Percentiles rank a stretch among this genome's conserved stretches.
Evolutionary conservation across 2,329 filamentous ascomycete species (phyloP).

Genomic region (Trematosphaeria pertusa): DNA sequence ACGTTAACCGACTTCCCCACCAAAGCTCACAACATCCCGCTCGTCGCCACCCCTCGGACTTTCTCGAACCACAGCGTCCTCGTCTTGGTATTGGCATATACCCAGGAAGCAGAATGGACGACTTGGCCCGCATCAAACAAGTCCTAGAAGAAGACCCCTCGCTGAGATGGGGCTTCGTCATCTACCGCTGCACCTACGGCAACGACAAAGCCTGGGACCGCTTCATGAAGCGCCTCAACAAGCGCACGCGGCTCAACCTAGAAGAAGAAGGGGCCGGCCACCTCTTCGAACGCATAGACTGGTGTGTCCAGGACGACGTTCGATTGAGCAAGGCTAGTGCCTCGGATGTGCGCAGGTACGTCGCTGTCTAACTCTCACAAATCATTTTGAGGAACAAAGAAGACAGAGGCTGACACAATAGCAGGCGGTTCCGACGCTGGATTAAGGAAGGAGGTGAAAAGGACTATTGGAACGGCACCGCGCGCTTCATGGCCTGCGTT

Average conservation of each 20-base stretch:
- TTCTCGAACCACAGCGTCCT: no score
- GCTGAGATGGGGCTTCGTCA: conserved; percentile 20
- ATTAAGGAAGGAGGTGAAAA: conserved; percentile 6
- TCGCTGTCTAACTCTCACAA: background rate
- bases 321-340: conserved; percentile 5
- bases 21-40: no score
- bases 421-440: conserved; percentile 8
- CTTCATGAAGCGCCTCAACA: conserved; percentile 17
- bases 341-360: background rate
- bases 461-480: conserved; percentile 9
- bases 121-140: background rate
- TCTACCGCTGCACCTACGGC: conserved; percentile 22
- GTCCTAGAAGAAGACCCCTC: background rate
- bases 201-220: conserved; percentile 10
- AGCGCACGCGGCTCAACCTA: conserved; percentile 11
- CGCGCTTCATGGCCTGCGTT: conserved; percentile 14
- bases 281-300: conserved; percentile 16
- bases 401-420: no score
- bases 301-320: conserved; percentile 17
- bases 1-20: background rate
- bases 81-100: no score
- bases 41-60: no score
- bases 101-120: background rate
- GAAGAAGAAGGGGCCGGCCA: conserved; percentile 4
- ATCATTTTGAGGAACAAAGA: background rate